Evolutionary conservation across 2,329 filamentous ascomycete species (phyloP).

Genomic region (Exophiala bonariae): DNA sequence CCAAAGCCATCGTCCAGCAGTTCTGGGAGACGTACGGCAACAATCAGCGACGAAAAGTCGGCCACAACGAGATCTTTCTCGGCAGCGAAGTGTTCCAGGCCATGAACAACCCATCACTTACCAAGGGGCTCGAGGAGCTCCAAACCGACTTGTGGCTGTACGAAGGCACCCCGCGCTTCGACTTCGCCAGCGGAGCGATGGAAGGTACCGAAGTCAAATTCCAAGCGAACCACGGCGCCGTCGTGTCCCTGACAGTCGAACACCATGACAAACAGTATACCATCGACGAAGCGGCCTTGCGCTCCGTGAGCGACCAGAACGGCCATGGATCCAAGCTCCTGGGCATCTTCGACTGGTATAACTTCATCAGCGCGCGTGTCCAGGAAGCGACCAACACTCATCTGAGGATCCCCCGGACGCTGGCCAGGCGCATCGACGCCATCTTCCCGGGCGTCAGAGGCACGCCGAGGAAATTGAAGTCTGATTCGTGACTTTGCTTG

Average conservation of each 20-base stretch:
- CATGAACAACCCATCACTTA: conserved; percentile 12
- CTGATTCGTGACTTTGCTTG: too few species aligned
- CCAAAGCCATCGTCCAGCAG: conserved; percentile 13
- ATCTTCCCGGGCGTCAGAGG: too few species aligned
- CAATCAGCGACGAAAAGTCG: background rate
- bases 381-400: too few species aligned
- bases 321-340: too few species aligned
- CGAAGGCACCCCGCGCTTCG: conserved; percentile 26
- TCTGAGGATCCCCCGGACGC: too few species aligned
- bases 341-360: too few species aligned
- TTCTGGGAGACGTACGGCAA: conserved; percentile 22
- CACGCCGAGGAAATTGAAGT: too few species aligned
- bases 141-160: conserved; percentile 24
- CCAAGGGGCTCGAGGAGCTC: conserved; percentile 21
- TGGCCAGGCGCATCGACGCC: background rate
- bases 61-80: conserved; percentile 16
- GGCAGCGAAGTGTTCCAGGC: conserved; percentile 10
- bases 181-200: conserved; percentile 18
- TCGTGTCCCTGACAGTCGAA: conserved; percentile 4
- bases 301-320: too few species aligned
- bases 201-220: conserved; percentile 17
- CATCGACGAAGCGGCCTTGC: too few species aligned
- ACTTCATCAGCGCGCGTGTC: too few species aligned
- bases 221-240: conserved; percentile 18
- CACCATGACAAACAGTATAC: too few species aligned